Base-by-base conservation (phyloP, 2,329 filamentous ascomycete genomes). In the Knufia fluminis region DNA sequence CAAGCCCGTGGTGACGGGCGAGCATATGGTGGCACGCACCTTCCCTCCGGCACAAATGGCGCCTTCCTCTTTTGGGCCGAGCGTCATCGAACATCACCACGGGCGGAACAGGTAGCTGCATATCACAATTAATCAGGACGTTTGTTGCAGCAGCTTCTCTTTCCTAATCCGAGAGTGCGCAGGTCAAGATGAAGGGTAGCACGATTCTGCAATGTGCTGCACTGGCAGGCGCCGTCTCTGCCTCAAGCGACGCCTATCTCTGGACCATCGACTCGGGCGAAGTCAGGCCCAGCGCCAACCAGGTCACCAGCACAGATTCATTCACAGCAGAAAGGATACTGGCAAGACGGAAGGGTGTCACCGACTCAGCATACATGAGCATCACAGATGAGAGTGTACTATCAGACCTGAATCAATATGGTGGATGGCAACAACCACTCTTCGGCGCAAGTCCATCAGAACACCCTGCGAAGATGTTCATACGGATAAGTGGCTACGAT, bases 321-420 rank as follows among this genome's bases (percentile, higher is more conserved):
- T 62, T 66, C 50, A 58, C 62, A 17, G 67, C 67, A 22, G 64
- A 59, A 44, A 59, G 62, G n/a, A 60, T 71, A 43, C 52, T 71
- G 46, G 62, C 67, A 70, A 59, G 71, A 71, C 60, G 74, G 70
- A 54, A 71, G 72, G 56, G 71, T 69, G 56, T 68, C 69, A 59
- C 71, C 66, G 61, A 74, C 71, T 58, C 68, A 73, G 46, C 71
- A 68, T 49, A 58, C 24, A 56, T 69, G 28, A 61, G 63, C 22
- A 57, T 55, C 35, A 61, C 64, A 43, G 68, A 74, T 50, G 71
- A 77, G 36, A 66, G 67, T 32, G 73, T 76, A 7, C 65, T 86
- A 33, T 67, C 71, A 43, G 67, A 78, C 56, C 69, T 88, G 60
- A 78, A 80, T 60, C 68, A 68, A 44, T 85, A 79, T 63, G 82